Evolutionary conservation across 352 stramenopile genomes (phyloP).

Genomic region (Globisporangium camurandrum): DNA sequence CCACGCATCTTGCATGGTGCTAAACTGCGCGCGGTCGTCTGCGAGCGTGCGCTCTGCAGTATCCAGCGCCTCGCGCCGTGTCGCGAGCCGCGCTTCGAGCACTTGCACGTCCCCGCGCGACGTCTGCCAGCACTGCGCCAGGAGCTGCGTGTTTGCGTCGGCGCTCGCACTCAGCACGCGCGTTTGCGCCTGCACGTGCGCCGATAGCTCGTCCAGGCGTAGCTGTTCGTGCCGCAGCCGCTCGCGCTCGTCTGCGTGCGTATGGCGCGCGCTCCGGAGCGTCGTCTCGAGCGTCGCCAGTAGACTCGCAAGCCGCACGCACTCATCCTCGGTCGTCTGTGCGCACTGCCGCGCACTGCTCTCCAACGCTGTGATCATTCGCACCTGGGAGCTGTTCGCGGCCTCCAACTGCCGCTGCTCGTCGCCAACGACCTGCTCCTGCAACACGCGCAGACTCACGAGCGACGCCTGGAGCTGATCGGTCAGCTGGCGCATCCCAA

Average conservation of each 20-base stretch:
- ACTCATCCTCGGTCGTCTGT: conserved; percentile 54
- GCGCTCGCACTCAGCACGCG: conserved; percentile 41
- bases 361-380: conserved; percentile 61
- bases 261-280: conserved; percentile 40
- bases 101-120: conserved; percentile 39
- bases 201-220: conserved; percentile 44
- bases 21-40: conserved; percentile 40
- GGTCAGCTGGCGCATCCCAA: too few species aligned
- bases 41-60: conserved; percentile 42
- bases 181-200: conserved; percentile 64
- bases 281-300: conserved; percentile 42
- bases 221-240: conserved; percentile 58
- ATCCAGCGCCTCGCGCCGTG: conserved; percentile 27
- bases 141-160: conserved; percentile 28
- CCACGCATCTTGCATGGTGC: conserved; percentile 40
- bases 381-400: conserved; percentile 45
- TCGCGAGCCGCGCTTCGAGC: conserved; percentile 30
- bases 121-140: conserved; percentile 31
- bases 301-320: conserved; percentile 39
- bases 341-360: conserved; percentile 40
- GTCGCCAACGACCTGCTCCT: conserved; percentile 34
- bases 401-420: conserved; percentile 24
- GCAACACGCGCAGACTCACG: conserved; percentile 37
- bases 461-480: conserved; percentile 48
- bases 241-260: conserved; percentile 69